phyloP scores from a whole-genome alignment of 257 asterid genomes.

The Solanum okadae region DNA sequence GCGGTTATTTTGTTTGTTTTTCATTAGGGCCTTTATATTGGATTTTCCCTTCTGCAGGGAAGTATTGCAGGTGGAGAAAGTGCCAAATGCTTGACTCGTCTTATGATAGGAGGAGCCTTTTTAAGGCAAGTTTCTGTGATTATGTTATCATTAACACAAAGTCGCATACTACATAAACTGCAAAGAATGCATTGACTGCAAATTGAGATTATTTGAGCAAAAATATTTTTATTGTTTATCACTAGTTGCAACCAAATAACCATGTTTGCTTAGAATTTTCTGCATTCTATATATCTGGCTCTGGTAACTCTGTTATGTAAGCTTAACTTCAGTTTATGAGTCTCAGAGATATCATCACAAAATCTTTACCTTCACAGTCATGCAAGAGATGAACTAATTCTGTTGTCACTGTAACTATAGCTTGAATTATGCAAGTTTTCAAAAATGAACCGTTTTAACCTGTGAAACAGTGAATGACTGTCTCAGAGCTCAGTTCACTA shows the following conservation, averaged over 20 bases:
- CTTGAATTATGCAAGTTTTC: not conserved
- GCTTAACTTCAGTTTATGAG: not conserved
- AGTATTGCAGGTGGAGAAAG: slow-evolving; percentile 82
- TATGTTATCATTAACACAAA: not conserved
- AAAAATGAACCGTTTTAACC: not conserved
- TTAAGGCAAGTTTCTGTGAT: slow-evolving; percentile 47
- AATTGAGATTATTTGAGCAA: not conserved
- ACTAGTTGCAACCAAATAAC: not conserved
- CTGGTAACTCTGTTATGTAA: not conserved
- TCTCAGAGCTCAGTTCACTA: not conserved
- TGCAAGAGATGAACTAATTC: not conserved
- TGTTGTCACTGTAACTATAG: not conserved
- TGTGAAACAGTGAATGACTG: not conserved
- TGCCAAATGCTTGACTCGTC: slow-evolving; percentile 59
- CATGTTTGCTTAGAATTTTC: not conserved
- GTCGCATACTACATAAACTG: not conserved
- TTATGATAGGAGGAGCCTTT: slow-evolving; percentile 76
- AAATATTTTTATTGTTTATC: not conserved
- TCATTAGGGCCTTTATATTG: not conserved
- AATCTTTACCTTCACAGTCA: not conserved
- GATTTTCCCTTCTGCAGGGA: slow-evolving; percentile 32
- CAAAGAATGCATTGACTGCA: not conserved
- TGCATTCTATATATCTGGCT: not conserved
- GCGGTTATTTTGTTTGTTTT: not conserved
- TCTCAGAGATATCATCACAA: not conserved